A percentile compares a stretch with the other conserved stretches of the same genome.
Evolutionary conservation across 306 rosid genomes (phyloP).

Genomic region (Parietaria judaica): DNA sequence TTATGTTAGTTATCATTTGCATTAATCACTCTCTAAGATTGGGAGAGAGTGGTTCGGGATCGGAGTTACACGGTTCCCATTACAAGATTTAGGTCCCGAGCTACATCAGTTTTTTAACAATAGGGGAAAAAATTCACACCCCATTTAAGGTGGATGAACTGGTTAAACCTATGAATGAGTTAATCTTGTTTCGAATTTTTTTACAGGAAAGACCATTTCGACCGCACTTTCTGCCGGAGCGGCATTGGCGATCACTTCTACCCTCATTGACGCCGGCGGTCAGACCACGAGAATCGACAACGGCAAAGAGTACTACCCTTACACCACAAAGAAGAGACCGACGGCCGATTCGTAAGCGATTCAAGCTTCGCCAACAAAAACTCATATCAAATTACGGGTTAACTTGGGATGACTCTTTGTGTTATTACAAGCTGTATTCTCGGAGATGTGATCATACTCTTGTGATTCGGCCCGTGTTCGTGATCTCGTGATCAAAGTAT

Average conservation of each 20-base stretch:
- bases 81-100: too few relatives aligned
- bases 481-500: conserved; percentile 17
- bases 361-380: conserved; percentile 16
- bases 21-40: too few relatives aligned
- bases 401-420: conserved; percentile 26
- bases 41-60: too few relatives aligned
- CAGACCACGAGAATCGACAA: conserved; percentile 64
- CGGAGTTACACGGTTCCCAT: too few relatives aligned
- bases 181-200: conserved; percentile 10
- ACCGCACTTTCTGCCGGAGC: conserved; percentile 88
- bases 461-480: background rate
- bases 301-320: conserved; percentile 86
- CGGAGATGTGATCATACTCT: conserved; percentile 38
- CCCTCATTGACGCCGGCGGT: conserved; percentile 64
- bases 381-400: conserved; percentile 2
- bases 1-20: too few relatives aligned
- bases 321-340: conserved; percentile 83
- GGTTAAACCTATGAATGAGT: background rate
- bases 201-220: conserved; percentile 71
- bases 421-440: conserved; percentile 25
- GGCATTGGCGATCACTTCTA: conserved; percentile 77
- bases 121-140: too few relatives aligned
- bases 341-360: conserved; percentile 28
- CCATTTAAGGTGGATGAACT: too few relatives aligned
- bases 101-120: too few relatives aligned